Evolutionary conservation across 768 basidiomycete species (phyloP), one percentile per base, ranked within the genome.

Genomic region (Neoboletus brunneissimus): DNA sequence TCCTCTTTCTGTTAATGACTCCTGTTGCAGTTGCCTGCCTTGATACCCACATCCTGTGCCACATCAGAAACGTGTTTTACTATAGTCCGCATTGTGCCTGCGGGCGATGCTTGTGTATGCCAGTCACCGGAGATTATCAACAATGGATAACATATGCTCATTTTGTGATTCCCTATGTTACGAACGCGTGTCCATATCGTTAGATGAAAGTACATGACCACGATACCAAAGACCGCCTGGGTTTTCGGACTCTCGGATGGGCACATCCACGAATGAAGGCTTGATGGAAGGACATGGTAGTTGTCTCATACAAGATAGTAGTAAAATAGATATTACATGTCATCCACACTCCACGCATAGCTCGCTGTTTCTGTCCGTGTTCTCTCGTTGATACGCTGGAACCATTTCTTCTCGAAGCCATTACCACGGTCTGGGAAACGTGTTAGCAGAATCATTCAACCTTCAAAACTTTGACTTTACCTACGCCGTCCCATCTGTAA

Each of bases 401-500:
- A 96, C 50, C 85, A 75, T 64, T 93, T 94, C 77, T 89, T 91
- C 76, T 98, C 96, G 64, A 95, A 98, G 4, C 96, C 97, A 59
- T 88, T 98, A 4, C 91, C 84, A 53, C 94, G 83, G 69, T 98
- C 94, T 94, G 62, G 16, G 51, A 53, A 44, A 13, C 3, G 16
- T n/a, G 34, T 63, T 35, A 60, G 58, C 3, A 31, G n/a, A 4
- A 27, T 51, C 16, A 16, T 64, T 23, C 51, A 34, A 5, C 5
- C 15, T 53, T 16, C 5, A 49, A 12, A 13, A 41, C 10, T 44
- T 29, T 38, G 48, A 52, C 77, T 81, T 61, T 59, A 93, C 95
- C 95, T 60, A 98, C 97, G 29, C 97, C 97, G 70, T 99, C 97
- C 97, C 97, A 99, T 67, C 96, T 80, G 70, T 94, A 93, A 0